Conservation (phyloP, 1,284 basidiomycete genomes). For the Athelia psychrophila region DNA sequence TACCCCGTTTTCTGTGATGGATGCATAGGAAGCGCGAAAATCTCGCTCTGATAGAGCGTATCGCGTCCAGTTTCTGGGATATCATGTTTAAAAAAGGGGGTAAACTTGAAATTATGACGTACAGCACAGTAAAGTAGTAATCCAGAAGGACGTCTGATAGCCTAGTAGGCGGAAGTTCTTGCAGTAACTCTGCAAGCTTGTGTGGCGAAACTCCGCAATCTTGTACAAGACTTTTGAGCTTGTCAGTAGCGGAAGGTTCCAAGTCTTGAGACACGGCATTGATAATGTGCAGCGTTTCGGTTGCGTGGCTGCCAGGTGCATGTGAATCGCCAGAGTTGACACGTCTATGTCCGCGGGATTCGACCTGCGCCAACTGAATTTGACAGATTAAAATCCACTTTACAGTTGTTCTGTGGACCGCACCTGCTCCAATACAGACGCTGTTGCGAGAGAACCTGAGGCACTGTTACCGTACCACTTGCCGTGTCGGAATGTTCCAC, state of each 20-base stretch:
- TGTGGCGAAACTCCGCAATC: slow-evolving; percentile 90
- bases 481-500: slow-evolving; percentile 77
- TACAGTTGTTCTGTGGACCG: slow-evolving; percentile 15
- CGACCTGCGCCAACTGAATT: slow-evolving; percentile 50
- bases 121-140: slow-evolving; percentile 78
- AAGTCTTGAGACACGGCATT: slow-evolving; percentile 48
- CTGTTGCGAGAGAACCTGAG: slow-evolving; percentile 73
- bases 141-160: slow-evolving; percentile 74
- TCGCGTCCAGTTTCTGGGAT: slow-evolving; percentile 80
- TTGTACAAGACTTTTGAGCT: slow-evolving; percentile 77
- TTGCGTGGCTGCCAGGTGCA: slow-evolving; percentile 3
- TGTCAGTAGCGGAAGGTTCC: slow-evolving; percentile 73
- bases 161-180: slow-evolving; percentile 79
- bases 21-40: slow-evolving; percentile 79
- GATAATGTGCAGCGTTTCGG: slow-evolving; percentile 25
- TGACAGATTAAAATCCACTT: slow-evolving; percentile 1
- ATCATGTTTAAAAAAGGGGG: too few relatives aligned
- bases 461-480: slow-evolving; percentile 84
- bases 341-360: slow-evolving; percentile 8
- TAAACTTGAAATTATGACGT: slow-evolving; percentile 27
- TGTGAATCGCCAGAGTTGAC: slow-evolving; percentile 16
- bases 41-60: slow-evolving; percentile 89
- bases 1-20: slow-evolving; percentile 73
- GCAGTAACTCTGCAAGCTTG: slow-evolving; percentile 85
- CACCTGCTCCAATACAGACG: slow-evolving; percentile 76